A percentile compares a stretch with the other conserved stretches of the same genome.
phyloP scores from a whole-genome alignment of 2,329 filamentous ascomycete species.

The Ascocoryne sarcoides region DNA sequence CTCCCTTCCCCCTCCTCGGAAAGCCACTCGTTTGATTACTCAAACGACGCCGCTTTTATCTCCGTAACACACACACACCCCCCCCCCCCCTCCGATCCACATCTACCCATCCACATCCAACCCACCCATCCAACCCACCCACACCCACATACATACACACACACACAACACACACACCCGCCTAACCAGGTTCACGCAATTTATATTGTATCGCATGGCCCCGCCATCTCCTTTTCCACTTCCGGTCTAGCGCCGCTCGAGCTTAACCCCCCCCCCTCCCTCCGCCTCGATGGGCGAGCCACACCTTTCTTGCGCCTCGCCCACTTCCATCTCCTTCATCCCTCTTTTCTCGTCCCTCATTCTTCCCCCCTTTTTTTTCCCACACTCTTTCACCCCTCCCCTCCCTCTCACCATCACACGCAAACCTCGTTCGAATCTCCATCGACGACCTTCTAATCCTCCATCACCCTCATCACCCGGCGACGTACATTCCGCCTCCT shows the following conservation, averaged over 20 bases:
- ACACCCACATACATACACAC: too few species aligned
- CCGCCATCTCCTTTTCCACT: slow-evolving; percentile 6
- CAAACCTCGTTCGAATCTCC: slow-evolving; percentile 8
- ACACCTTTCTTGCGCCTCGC: slow-evolving; percentile 13
- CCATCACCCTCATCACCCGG: slow-evolving; percentile 17
- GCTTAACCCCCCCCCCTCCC: slow-evolving; percentile 11
- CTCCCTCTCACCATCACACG: slow-evolving; percentile 17
- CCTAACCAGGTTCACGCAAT: too few species aligned
- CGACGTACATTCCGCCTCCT: slow-evolving; percentile 21
- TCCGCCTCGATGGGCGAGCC: slow-evolving; percentile 8
- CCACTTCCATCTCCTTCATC: slow-evolving; percentile 14
- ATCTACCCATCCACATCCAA: too few species aligned
- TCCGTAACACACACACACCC: too few species aligned
- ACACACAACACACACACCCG: too few species aligned
- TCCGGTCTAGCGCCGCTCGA: slow-evolving; percentile 11
- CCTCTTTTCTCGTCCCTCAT: slow-evolving; percentile 18
- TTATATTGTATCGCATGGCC: slow-evolving; percentile 21
- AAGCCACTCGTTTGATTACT: too few species aligned
- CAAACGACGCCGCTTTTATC: too few species aligned
- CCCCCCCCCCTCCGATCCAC: too few species aligned
- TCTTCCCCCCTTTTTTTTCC: slow-evolving; percentile 14
- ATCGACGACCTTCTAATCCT: slow-evolving; percentile 18
- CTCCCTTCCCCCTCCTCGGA: too few species aligned
- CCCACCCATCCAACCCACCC: too few species aligned
- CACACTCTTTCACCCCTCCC: slow-evolving; percentile 24